phyloP scores from a whole-genome alignment of 371 early-diverging fungal genomes.

The Funneliformis caledonium region DNA sequence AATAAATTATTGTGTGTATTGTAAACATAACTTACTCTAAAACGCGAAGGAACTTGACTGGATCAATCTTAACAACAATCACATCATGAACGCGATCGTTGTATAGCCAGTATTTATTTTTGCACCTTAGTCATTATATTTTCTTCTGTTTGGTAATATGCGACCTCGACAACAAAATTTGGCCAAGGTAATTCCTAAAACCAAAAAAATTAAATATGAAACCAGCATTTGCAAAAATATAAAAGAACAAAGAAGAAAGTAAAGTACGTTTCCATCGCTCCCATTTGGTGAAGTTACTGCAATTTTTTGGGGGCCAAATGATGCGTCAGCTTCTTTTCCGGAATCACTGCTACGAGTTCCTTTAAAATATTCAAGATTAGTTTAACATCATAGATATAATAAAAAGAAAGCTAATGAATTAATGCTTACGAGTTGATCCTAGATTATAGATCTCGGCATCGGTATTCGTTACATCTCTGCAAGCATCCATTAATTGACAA shows the following conservation, averaged over 20 bases:
- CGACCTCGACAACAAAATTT: conserved; percentile 30
- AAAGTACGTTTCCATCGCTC: conserved; percentile 28
- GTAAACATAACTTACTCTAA: conserved; percentile 12
- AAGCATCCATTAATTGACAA: no score
- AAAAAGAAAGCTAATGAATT: no score
- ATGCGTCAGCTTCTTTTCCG: conserved; percentile 32
- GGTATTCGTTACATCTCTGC: no score
- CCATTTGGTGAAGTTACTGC: conserved; percentile 24
- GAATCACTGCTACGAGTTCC: no score
- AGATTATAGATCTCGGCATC: no score
- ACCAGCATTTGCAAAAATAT: conserved; percentile 27
- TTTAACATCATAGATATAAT: no score
- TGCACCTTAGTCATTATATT: background rate
- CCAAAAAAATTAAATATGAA: background rate
- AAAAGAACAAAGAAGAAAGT: conserved; percentile 4
- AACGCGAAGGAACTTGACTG: background rate
- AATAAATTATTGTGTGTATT: background rate
- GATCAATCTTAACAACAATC: background rate
- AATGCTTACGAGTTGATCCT: no score
- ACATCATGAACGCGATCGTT: conserved; percentile 2
- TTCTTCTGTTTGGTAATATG: no score
- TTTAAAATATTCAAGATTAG: no score
- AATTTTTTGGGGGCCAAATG: conserved; percentile 26
- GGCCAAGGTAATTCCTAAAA: conserved; percentile 12
- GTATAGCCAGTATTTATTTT: background rate